Conservation (phyloP, 2,329 filamentous ascomycete genomes). For the Diaporthe batatas region DNA sequence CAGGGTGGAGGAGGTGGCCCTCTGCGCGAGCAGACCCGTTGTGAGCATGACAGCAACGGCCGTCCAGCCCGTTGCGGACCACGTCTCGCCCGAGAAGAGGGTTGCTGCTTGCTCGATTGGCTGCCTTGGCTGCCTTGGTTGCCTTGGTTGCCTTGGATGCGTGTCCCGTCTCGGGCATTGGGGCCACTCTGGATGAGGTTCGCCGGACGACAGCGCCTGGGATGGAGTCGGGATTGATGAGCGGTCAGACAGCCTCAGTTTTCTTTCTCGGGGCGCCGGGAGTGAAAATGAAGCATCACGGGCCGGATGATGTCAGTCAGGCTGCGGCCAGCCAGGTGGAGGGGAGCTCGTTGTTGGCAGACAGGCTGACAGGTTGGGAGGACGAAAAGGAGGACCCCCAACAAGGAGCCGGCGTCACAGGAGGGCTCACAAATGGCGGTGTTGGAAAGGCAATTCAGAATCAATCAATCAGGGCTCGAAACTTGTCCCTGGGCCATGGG, state of each 20-base stretch:
- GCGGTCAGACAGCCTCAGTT: conserved; percentile 36
- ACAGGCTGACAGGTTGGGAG: neutral
- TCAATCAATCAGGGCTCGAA: conserved; percentile 37
- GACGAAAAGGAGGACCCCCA: conserved; percentile 15
- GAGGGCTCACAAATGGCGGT: conserved; percentile 35
- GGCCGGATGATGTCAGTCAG: conserved; percentile 23
- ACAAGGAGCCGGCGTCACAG: conserved; percentile 3
- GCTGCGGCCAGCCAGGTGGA: conserved; percentile 4
- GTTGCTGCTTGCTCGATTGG: conserved; percentile 21
- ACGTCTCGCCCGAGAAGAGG: conserved; percentile 24
- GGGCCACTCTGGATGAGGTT: conserved; percentile 2
- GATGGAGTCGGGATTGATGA: conserved; percentile 5
- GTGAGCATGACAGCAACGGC: conserved; percentile 28
- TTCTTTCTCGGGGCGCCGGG: conserved; percentile 10
- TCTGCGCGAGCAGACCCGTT: conserved; percentile 25
- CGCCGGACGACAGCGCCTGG: neutral
- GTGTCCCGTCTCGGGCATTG: neutral
- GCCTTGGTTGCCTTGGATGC: too few species aligned
- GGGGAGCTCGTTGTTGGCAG: neutral
- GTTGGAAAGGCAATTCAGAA: conserved; percentile 38
- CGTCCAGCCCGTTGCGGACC: neutral
- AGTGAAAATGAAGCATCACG: neutral
- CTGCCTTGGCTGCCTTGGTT: too few species aligned
- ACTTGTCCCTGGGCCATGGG: conserved; percentile 35
- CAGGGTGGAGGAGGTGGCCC: conserved; percentile 28